Conservation (phyloP, 176 grass and related monocot genomes). For the Carex scoparia region DNA sequence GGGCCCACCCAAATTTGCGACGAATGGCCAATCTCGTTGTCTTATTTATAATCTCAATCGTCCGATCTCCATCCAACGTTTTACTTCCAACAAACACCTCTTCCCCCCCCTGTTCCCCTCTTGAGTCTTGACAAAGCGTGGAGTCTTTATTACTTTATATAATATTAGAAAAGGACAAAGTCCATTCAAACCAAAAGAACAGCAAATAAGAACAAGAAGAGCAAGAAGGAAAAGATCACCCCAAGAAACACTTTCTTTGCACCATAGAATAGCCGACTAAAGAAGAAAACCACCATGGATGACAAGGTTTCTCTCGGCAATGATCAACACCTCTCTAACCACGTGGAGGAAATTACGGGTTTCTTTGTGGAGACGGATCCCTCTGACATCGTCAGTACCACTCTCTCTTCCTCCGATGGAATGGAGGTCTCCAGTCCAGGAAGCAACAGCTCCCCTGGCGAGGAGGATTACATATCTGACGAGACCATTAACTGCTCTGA, state of each 20-base stretch:
- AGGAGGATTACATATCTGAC: neutral
- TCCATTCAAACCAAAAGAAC: neutral
- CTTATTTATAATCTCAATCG: neutral
- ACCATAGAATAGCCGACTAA: neutral
- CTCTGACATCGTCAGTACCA: neutral
- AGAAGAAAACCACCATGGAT: conserved; percentile 8
- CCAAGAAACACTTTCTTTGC: neutral
- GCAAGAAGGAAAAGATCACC: neutral
- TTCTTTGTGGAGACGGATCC: neutral
- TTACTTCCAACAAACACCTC: neutral
- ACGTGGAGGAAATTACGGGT: neutral
- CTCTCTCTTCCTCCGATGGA: neutral
- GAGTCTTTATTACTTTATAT: neutral
- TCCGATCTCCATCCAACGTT: neutral
- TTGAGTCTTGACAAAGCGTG: neutral
- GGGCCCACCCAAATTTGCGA: neutral
- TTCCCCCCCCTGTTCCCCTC: too few species aligned
- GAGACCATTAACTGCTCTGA: neutral
- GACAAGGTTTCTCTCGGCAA: neutral
- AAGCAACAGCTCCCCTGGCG: neutral
- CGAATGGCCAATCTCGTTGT: neutral
- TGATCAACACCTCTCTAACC: neutral
- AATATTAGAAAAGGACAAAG: neutral
- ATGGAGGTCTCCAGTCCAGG: neutral
- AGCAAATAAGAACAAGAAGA: neutral